phyloP scores from a whole-genome alignment of 371 early-diverging fungal genomes.

The Modicella reniformis region DNA sequence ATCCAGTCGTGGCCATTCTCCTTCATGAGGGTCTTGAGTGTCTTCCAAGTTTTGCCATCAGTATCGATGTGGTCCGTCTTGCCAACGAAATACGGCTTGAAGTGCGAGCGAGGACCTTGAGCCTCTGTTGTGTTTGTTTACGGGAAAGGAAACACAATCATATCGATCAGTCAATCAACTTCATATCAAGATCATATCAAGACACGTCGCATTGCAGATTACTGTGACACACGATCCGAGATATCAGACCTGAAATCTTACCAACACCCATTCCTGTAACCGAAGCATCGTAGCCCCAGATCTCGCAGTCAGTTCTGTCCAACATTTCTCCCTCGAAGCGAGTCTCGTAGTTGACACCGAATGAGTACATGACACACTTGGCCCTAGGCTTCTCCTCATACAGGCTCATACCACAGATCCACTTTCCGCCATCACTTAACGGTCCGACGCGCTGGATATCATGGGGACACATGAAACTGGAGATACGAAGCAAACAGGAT shows the following conservation, averaged over 20 bases:
- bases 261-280: slow-evolving; percentile 36
- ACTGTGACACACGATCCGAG: not conserved
- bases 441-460: slow-evolving; percentile 49
- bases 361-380: slow-evolving; percentile 49
- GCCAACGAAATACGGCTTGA: slow-evolving; percentile 40
- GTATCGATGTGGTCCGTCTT: slow-evolving; percentile 14
- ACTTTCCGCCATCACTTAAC: slow-evolving; percentile 39
- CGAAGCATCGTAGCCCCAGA: slow-evolving; percentile 47
- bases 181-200: not conserved
- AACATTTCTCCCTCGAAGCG: slow-evolving; percentile 53
- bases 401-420: slow-evolving; percentile 48
- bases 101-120: slow-evolving; percentile 17
- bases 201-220: too few species aligned
- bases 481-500: not conserved
- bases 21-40: slow-evolving; percentile 38
- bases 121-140: slow-evolving; percentile 12
- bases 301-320: slow-evolving; percentile 42
- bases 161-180: not conserved
- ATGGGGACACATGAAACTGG: slow-evolving; percentile 33
- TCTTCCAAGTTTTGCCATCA: slow-evolving; percentile 20
- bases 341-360: slow-evolving; percentile 49
- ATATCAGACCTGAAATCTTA: slow-evolving; percentile 11
- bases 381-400: slow-evolving; percentile 45
- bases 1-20: slow-evolving; percentile 54
- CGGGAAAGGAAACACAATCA: not conserved